These are phyloP conservation scores for Diaporthe capsici DNA, from an alignment of 2,329 filamentous ascomycete genomes.

Conservation along the genomic window DNA sequence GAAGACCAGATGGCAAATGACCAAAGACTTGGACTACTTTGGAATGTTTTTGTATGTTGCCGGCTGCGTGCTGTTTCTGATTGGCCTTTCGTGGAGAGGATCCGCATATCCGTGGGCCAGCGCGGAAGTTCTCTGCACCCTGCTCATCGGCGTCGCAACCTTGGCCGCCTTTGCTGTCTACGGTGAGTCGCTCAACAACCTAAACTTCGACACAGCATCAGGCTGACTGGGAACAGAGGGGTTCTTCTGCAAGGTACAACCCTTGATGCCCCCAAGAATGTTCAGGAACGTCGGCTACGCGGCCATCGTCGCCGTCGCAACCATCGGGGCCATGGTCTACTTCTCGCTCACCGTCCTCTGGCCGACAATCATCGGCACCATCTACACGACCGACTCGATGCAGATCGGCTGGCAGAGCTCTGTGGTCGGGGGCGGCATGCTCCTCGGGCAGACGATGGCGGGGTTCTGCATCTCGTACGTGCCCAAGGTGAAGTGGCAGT, in stretches of 20 bases:
- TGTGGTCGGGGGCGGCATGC: constrained; percentile 58
- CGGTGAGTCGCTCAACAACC: constrained; percentile 49
- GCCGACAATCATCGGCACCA: constrained; percentile 57
- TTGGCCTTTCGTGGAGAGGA: constrained; percentile 61
- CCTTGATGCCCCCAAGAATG: constrained; percentile 59
- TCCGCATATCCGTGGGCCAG: constrained; percentile 59
- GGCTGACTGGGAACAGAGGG: constrained; percentile 49
- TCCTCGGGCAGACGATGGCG: constrained; percentile 56
- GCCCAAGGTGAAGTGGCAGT: constrained; percentile 54
- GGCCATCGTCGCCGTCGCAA: constrained; percentile 55
- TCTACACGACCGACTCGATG: constrained; percentile 57
- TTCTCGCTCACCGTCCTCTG: constrained; percentile 60
- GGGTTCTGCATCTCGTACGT: constrained; percentile 55
- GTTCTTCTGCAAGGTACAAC: constrained; percentile 52
- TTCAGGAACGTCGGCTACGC: constrained; percentile 57
- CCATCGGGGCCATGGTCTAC: constrained; percentile 60
- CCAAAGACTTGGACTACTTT: constrained; percentile 61
- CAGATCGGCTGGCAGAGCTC: constrained; percentile 58
- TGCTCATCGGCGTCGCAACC: constrained; percentile 55
- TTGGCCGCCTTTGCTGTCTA: constrained; percentile 50
- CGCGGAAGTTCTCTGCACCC: constrained; percentile 52
- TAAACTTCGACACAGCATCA: not conserved
- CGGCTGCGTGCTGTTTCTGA: constrained; percentile 19
- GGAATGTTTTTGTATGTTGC: constrained; percentile 51
- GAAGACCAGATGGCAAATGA: constrained; percentile 54